phyloP scores from a whole-genome alignment of 495 filamentous ascomycete genomes.

The Trypethelium eluteriae region DNA sequence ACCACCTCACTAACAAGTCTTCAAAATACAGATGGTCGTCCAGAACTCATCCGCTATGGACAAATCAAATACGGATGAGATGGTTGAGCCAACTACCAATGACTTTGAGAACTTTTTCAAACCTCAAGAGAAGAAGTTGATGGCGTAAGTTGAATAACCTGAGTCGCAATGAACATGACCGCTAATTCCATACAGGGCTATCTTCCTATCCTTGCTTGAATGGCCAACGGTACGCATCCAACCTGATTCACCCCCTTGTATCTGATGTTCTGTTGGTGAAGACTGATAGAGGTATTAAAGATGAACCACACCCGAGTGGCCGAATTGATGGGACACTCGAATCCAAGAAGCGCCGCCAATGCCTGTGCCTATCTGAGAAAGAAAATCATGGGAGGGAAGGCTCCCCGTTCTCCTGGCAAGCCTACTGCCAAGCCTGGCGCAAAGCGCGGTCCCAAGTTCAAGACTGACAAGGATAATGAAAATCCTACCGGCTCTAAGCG shows the following conservation, averaged over 20 bases:
- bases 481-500: background rate
- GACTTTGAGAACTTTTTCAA: no score
- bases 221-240: background rate
- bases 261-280: background rate
- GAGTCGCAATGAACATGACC: background rate
- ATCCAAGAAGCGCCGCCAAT: slow-evolving; percentile 42
- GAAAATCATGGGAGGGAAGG: slow-evolving; percentile 21
- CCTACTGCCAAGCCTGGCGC: background rate
- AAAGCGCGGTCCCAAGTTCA: slow-evolving; percentile 11
- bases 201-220: background rate
- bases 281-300: slow-evolving; percentile 16
- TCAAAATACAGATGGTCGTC: no score
- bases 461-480: background rate
- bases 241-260: background rate
- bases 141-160: no score
- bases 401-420: background rate
- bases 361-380: slow-evolving; percentile 47
- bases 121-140: no score
- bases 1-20: no score
- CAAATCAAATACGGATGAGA: no score
- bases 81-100: no score
- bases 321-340: slow-evolving; percentile 29
- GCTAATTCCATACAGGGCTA: background rate
- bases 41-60: no score
- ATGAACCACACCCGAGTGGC: slow-evolving; percentile 33